A percentile compares a stretch with the other conserved stretches of the same genome.
Evolutionary conservation across 345 rosid genomes (phyloP).

Genomic region (Syzygium aqueum): DNA sequence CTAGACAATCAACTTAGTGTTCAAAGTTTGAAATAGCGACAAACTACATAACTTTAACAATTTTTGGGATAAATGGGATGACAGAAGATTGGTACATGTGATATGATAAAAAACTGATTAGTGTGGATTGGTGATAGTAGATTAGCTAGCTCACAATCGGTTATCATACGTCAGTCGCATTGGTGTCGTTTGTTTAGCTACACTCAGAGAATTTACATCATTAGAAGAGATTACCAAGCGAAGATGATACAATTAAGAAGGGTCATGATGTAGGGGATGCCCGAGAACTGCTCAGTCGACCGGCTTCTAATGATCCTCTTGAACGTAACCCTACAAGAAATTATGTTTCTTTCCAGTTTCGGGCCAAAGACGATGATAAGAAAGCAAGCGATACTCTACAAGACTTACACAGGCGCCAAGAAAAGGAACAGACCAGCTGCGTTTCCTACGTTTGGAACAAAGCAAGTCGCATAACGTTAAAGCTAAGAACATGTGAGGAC

Average conservation of each 20-base stretch:
- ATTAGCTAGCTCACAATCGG: neutral
- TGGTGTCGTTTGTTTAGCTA: neutral
- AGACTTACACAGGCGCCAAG: neutral
- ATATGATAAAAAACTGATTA: neutral
- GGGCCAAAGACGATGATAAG: neutral
- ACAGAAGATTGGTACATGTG: neutral
- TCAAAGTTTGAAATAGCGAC: neutral
- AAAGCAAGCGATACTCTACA: neutral
- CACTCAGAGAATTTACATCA: neutral
- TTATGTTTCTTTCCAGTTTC: neutral
- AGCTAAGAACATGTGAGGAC: neutral
- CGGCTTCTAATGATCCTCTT: constrained; percentile 19
- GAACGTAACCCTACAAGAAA: constrained; percentile 15
- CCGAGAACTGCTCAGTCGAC: constrained; percentile 29
- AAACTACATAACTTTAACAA: neutral
- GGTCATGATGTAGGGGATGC: constrained; percentile 27
- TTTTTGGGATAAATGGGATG: neutral
- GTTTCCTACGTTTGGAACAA: neutral
- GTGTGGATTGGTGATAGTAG: neutral
- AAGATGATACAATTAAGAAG: constrained; percentile 30
- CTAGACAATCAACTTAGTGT: neutral
- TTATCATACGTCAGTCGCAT: neutral
- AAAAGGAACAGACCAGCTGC: neutral
- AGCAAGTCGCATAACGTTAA: neutral
- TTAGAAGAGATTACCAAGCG: constrained; percentile 20